phyloP scores from a whole-genome alignment of 129 eudicot genomes.

The Flaveria sonorensis region DNA sequence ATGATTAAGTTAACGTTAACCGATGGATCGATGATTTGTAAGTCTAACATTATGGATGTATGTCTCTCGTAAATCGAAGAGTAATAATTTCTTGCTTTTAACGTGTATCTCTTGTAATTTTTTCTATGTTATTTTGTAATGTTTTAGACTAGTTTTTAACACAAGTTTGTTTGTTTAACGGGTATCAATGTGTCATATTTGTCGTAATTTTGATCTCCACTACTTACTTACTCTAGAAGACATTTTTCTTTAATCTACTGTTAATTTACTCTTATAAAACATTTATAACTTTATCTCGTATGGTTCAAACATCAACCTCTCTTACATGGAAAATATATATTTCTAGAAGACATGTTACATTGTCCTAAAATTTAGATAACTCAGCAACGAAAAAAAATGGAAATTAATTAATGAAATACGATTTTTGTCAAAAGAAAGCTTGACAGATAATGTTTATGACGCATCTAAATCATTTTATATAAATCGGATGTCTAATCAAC shows the following conservation, averaged over 20 bases:
- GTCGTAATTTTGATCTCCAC: too few species aligned
- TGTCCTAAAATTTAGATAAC: too few species aligned
- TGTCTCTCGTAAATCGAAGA: conserved; percentile 5
- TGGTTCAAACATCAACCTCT: neutral
- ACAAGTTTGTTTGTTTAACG: too few species aligned
- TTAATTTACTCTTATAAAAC: too few species aligned
- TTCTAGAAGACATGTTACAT: too few species aligned
- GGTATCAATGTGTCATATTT: neutral
- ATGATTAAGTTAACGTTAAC: conserved; percentile 31
- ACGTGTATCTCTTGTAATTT: conserved; percentile 2
- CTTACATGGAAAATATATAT: neutral
- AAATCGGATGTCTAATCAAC: neutral
- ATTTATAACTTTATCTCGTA: too few species aligned
- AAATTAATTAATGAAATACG: conserved; percentile 6
- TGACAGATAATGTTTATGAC: conserved; percentile 20
- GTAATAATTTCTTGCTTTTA: conserved; percentile 13
- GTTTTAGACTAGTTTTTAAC: neutral
- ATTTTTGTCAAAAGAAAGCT: neutral
- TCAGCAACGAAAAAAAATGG: neutral
- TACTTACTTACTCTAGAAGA: too few species aligned
- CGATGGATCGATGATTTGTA: conserved; percentile 5
- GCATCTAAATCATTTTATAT: conserved; percentile 5
- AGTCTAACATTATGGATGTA: conserved; percentile 30
- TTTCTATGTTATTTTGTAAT: conserved; percentile 10
- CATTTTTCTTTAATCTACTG: too few species aligned